These are phyloP conservation scores for Boletus tomentosulus DNA, from an alignment of 768 basidiomycete species.

Conservation along the genomic window DNA sequence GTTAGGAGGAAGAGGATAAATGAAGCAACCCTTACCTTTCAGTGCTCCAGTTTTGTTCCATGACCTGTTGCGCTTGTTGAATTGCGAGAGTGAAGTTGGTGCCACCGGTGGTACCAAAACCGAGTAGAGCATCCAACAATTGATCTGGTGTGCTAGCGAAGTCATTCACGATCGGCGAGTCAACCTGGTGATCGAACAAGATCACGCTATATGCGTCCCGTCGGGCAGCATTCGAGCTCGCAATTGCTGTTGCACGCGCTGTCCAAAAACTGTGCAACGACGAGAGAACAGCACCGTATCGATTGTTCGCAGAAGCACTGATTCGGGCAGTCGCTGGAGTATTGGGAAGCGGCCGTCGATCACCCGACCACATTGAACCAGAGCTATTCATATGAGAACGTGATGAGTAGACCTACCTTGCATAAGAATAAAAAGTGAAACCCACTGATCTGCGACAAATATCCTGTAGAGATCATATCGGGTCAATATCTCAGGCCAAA, in stretches of 20 bases:
- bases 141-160: slow-evolving; percentile 42
- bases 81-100: slow-evolving; percentile 47
- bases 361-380: slow-evolving; percentile 42
- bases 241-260: slow-evolving; percentile 41
- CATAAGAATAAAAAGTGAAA: neutral
- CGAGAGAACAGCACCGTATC: slow-evolving; percentile 57
- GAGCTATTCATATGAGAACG: slow-evolving; percentile 34
- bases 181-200: slow-evolving; percentile 35
- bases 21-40: slow-evolving; percentile 36
- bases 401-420: neutral
- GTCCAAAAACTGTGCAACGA: slow-evolving; percentile 55
- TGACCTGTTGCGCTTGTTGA: slow-evolving; percentile 29
- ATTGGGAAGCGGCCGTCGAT: slow-evolving; percentile 41
- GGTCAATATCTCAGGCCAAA: neutral
- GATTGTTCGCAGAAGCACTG: slow-evolving; percentile 35
- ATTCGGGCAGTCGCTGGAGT: slow-evolving; percentile 42
- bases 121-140: slow-evolving; percentile 39
- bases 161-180: slow-evolving; percentile 39
- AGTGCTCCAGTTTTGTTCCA: slow-evolving; percentile 47
- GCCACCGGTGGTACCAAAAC: slow-evolving; percentile 27
- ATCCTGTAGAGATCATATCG: slow-evolving; percentile 31
- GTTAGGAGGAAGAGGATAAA: neutral
- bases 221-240: slow-evolving; percentile 27
- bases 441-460: slow-evolving; percentile 52
- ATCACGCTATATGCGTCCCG: slow-evolving; percentile 56